phyloP scores from a whole-genome alignment of 306 rosid species.

The Pueraria montana region DNA sequence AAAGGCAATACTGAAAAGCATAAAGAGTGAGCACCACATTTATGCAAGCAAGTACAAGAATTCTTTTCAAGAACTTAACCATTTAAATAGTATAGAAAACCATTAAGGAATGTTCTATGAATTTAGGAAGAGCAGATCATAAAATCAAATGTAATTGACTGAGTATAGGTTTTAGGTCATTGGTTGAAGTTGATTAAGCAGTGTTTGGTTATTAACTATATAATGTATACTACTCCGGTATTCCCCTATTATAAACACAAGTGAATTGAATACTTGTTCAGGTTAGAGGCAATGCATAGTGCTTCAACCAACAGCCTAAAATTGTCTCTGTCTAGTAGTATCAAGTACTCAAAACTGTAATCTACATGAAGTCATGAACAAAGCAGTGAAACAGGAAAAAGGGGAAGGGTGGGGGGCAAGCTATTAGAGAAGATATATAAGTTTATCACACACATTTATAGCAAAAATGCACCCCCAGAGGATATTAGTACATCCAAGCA shows the following conservation, averaged over 20 bases:
- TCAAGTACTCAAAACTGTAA: neutral
- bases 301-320: neutral
- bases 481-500: slow-evolving; percentile 29
- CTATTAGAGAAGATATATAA: neutral
- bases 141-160: neutral
- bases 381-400: neutral
- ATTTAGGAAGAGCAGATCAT: slow-evolving; percentile 1
- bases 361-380: neutral
- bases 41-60: neutral
- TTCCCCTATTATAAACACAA: neutral
- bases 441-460: neutral
- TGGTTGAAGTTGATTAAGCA: neutral
- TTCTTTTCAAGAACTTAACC: slow-evolving; percentile 14
- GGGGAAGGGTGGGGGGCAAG: neutral
- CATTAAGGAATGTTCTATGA: neutral
- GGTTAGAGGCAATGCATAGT: slow-evolving; percentile 17
- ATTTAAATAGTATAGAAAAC: slow-evolving; percentile 3
- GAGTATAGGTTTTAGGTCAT: neutral
- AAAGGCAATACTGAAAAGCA: slow-evolving; percentile 30
- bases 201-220: neutral
- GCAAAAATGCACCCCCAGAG: neutral
- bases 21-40: slow-evolving; percentile 39
- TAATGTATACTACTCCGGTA: neutral
- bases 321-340: neutral
- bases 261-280: neutral